Base-by-base conservation (phyloP, 352 stramenopile genomes). In the Pythium aquatile region DNA sequence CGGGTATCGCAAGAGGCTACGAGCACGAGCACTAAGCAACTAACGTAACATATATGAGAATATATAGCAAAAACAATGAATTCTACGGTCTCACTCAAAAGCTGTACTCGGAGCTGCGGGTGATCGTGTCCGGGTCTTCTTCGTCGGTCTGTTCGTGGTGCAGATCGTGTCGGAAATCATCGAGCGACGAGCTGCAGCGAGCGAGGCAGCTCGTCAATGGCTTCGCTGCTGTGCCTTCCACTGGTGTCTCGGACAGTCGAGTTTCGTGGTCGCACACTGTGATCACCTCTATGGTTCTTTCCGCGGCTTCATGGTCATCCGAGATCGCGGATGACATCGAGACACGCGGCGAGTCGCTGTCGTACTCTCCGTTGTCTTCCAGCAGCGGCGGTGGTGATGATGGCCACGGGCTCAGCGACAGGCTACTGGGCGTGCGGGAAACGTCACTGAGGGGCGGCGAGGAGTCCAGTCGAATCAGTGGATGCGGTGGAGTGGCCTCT, bases 1-100 rank as follows among this genome's bases (percentile, higher is more conserved):
- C 72, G 0, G 88, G 88, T 29, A 97, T 93, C 56, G 88, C 88
- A 16, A 66, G 81, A 46, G 85, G 79, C 35, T 96, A 96, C 61
- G 79, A 72, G 5, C 80, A 93, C 42, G 86, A 94, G 40, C 42
- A 70, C 24, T 69, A 55, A 57, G 11, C n/a, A 54, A 32, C 51
- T 3, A 52, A 58, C 32, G 26, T 39, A 47, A 26, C 16, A 39
- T 48, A 57, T 53, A 33, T 30, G 20, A 49, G n/a, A 56, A 55
- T 24, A 28, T 1, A 32, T 24, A 24, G 20, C 20, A 24, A 35
- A 32, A 55, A 24, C 5, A 24, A 24, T 24, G 20, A 24, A 24
- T 24, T 24, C 20, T 24, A 24, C 20, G 20, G 20, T 44, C 40
- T n/a, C 39, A 59, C 35, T 67, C 52, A 68, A n/a, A 66, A 59